A percentile compares a stretch with the other conserved stretches of the same genome.
Conservation (phyloP, 1,139 yeast species). For the Candida mesenterica region DNA sequence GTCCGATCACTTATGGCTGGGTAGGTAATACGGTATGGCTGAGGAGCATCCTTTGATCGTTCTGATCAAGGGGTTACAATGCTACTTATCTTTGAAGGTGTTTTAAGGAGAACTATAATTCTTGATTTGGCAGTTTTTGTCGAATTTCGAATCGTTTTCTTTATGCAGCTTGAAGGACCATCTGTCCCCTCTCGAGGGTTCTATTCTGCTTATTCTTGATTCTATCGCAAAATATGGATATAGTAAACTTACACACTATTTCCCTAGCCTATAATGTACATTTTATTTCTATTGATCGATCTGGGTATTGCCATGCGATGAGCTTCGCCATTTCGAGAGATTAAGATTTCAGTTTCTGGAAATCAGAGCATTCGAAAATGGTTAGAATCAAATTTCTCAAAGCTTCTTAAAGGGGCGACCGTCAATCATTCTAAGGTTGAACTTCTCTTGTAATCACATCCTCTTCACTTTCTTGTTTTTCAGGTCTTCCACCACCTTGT, state of each 20-base stretch:
- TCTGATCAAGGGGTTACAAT: no score
- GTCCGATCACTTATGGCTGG: conserved; percentile 1
- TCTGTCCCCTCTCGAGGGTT: conserved; percentile 1
- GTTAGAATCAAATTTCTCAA: no score
- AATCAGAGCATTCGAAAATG: no score
- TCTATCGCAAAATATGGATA: not conserved
- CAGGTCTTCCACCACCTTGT: conserved; percentile 63
- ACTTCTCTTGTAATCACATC: conserved; percentile 17
- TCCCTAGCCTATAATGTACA: conserved; percentile 2
- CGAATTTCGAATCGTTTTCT: not conserved
- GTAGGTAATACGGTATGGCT: conserved; percentile 1
- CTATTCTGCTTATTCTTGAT: not conserved
- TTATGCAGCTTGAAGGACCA: not conserved
- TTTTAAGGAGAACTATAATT: not conserved
- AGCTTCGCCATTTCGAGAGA: no score
- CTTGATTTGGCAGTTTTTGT: conserved; percentile 7
- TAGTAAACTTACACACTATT: conserved; percentile 1
- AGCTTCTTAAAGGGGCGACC: no score
- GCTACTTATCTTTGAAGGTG: not conserved
- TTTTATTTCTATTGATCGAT: not conserved
- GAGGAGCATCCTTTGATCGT: no score
- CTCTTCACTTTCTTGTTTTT: conserved; percentile 10
- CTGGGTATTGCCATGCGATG: no score
- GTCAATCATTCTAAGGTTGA: conserved; percentile 4
- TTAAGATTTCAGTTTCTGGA: no score